Evolutionary conservation across 768 basidiomycete genomes (phyloP), one percentile per base, ranked within the genome.

Genomic region (Astraeus odoratus): DNA sequence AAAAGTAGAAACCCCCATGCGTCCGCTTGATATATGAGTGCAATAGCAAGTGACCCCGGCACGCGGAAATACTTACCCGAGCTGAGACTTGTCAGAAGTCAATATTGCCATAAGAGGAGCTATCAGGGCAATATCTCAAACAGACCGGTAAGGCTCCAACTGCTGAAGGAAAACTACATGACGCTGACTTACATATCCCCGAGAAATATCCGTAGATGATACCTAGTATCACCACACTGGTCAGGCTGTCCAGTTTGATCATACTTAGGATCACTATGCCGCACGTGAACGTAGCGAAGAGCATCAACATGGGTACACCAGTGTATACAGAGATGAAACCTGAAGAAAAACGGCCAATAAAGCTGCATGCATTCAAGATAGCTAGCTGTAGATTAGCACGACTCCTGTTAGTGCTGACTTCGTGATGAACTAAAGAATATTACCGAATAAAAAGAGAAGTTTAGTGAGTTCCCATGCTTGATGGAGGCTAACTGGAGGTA

Each of bases 391-490:
- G 23, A 16, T 25, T 20, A 34, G 9, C 23, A 42, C n/a, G 35
- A 33, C 1, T 24, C 39, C n/a, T 8, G 26, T 30, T 39, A 25
- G 16, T 23, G 15, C 20, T 46, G 3, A 22, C 8, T 15, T 22
- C 4, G 26, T 15, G 6, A 16, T 16, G 5, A 24, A 16, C n/a
- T 13, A 9, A 18, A 16, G 24, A 24, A 35, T 42, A 58, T 8
- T 46, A 80, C 80, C 24, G 71, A 71, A 47, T 80, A 80, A 48
- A 82, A 81, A 1, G 80, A 75, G 5, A 81, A 62, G n/a, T 57
- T 61, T 8, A 67, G 56, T 13, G 63, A 57, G 29, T 76, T 65
- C 1, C 72, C 71, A 45, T 76, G 75, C 39, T 66, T 59, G 23
- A 75, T 63, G 1, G 78, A 68, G 46, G 75, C 71, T 10, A 80